These are phyloP conservation scores for Garcia nutans DNA, from an alignment of 345 rosid species.

Conservation along the genomic window DNA sequence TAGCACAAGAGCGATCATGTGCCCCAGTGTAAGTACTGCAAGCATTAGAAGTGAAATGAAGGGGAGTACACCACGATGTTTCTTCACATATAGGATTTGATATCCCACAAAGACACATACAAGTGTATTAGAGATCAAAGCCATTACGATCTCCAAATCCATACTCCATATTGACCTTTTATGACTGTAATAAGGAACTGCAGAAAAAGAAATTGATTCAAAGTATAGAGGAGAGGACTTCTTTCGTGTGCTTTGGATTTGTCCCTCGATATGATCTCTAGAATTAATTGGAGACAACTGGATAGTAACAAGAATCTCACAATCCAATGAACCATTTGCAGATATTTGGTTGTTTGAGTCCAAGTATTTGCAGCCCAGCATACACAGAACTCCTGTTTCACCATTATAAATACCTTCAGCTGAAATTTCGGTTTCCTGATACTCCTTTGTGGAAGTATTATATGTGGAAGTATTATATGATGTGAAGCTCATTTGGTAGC, in stretches of 20 bases:
- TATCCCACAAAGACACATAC: conserved; percentile 20
- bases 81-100: conserved; percentile 27
- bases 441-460: not conserved
- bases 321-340: conserved; percentile 10
- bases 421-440: not conserved
- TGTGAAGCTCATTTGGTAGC: conserved; percentile 23
- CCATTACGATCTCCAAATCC: conserved; percentile 26
- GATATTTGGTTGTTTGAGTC: not conserved
- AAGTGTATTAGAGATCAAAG: conserved; percentile 21
- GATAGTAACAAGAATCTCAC: conserved; percentile 17
- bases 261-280: conserved; percentile 15
- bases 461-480: conserved; percentile 14
- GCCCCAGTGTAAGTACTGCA: conserved; percentile 14
- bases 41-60: conserved; percentile 31
- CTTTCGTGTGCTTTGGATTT: conserved; percentile 1
- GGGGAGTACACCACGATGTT: conserved; percentile 10
- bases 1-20: conserved; percentile 28
- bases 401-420: conserved; percentile 36
- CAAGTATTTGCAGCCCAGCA: conserved; percentile 24
- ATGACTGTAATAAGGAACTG: conserved; percentile 11
- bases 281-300: conserved; percentile 25
- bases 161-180: conserved; percentile 20
- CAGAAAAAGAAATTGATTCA: conserved; percentile 8
- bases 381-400: conserved; percentile 30
- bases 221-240: conserved; percentile 5